A percentile compares a stretch with the other conserved stretches of the same genome.
Evolutionary conservation across 2,329 filamentous ascomycete species (phyloP).

Genomic region (Clonostachys chloroleuca): DNA sequence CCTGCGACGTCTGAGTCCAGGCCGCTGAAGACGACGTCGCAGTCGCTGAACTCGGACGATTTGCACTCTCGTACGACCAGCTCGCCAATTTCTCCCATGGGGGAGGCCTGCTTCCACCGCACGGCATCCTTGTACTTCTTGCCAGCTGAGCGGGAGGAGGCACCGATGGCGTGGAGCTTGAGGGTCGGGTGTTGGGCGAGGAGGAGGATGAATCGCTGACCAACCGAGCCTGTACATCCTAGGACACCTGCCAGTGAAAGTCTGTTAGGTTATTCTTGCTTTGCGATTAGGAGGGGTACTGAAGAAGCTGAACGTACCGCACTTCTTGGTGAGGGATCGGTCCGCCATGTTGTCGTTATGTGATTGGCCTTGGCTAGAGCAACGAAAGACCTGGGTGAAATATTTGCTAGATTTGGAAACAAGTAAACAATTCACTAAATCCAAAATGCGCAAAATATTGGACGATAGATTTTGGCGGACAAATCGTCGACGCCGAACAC

Average conservation of each 20-base stretch:
- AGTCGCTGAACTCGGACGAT: slow-evolving; percentile 78
- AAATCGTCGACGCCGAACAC: no score
- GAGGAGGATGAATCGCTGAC: slow-evolving; percentile 91
- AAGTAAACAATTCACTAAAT: no score
- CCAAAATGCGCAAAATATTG: no score
- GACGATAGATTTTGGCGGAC: neutral
- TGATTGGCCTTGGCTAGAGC: no score
- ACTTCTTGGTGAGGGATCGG: slow-evolving; percentile 53
- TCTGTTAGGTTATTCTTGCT: slow-evolving; percentile 27
- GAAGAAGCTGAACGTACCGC: slow-evolving; percentile 35
- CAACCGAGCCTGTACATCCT: slow-evolving; percentile 89
- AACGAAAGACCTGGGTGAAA: no score
- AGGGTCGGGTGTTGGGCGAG: slow-evolving; percentile 85
- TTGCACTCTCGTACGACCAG: slow-evolving; percentile 83
- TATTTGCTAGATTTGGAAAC: no score
- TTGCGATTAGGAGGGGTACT: slow-evolving; percentile 4
- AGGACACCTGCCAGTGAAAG: slow-evolving; percentile 56
- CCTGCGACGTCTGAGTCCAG: slow-evolving; percentile 90
- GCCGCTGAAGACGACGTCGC: slow-evolving; percentile 90
- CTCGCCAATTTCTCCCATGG: slow-evolving; percentile 76
- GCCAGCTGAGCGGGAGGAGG: slow-evolving; percentile 82
- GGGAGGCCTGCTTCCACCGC: slow-evolving; percentile 85
- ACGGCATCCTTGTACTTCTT: slow-evolving; percentile 95
- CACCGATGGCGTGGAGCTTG: slow-evolving; percentile 82
- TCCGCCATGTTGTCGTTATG: slow-evolving; percentile 16